Percentiles rank a stretch among this genome's conserved stretches.
phyloP scores from a whole-genome alignment of 2,329 filamentous ascomycete species.

The Alternaria consortialis region DNA sequence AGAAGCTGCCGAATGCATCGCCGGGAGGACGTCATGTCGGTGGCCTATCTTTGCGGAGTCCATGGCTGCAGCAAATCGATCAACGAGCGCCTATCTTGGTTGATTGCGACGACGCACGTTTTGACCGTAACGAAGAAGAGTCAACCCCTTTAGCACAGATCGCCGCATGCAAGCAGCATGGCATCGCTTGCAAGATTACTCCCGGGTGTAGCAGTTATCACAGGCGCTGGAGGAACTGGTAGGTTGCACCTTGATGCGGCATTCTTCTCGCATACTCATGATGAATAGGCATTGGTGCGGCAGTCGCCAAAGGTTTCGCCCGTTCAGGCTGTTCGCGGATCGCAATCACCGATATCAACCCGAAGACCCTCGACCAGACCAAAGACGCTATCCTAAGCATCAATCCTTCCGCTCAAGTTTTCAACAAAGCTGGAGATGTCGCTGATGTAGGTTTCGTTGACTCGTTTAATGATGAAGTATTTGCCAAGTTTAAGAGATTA shows the following conservation, averaged over 20 bases:
- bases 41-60: not conserved
- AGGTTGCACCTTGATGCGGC: not conserved
- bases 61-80: not conserved
- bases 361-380: constrained; percentile 52
- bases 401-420: constrained; percentile 40
- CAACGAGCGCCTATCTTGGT: not conserved
- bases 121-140: not conserved
- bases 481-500: constrained; percentile 55
- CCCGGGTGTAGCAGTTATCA: constrained; percentile 45
- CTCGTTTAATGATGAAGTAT: constrained; percentile 51
- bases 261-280: not conserved
- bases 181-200: constrained; percentile 26
- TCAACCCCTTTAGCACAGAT: not conserved
- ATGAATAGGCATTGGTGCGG: constrained; percentile 63
- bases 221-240: constrained; percentile 49
- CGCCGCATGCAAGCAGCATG: constrained; percentile 9
- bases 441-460: constrained; percentile 58
- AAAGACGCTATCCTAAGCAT: constrained; percentile 32
- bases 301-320: constrained; percentile 61
- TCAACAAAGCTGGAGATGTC: constrained; percentile 58
- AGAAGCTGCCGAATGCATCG: not conserved
- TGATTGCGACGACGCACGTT: not conserved
- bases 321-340: constrained; percentile 61
- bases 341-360: constrained; percentile 63
- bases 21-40: not conserved